Evolutionary conservation across 306 rosid species (phyloP), one percentile per base, ranked within the genome.

Genomic region (Potentilla sterilis): DNA sequence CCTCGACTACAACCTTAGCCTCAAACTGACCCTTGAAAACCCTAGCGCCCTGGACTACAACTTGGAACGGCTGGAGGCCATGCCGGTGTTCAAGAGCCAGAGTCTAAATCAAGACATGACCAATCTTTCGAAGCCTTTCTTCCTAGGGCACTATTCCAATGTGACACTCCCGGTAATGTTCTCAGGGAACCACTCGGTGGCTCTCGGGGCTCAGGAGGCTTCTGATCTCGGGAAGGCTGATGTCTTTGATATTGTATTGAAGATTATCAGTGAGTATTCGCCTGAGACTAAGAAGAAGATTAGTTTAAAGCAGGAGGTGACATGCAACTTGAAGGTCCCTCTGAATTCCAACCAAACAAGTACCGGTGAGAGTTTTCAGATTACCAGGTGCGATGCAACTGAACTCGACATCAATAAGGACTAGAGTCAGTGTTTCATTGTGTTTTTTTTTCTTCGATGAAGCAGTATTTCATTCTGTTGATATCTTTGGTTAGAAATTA

Each of bases 301-400:
- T 7, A 63, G 13, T 15, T 0, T 63, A 1, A 7, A 35, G 68
- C 22, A 63, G 12, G 68, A 63, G 43, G 11, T 63, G 24, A n/a
- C 68, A 35, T 63, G 68, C 68, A 7, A 16, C 68, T 63, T 63
- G 68, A 63, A 35, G 68, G 43, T 63, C 43, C 68, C 68, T 35
- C 12, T 63, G 22, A 63, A 63, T 63, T 63, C 44, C 68, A 35
- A 63, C 22, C 24, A 11, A 34, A 63, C 44, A 63, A 35, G 19
- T 14, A 4, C 2, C 16, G 68, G 44, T 61, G 19, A 5, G 37
- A 34, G n/a, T 2, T 35, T 35, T 63, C 68, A 63, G 44, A 35
- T 35, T 63, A 63, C 44, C 22, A 63, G 15, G 44, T 63, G 68
- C 22, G 6, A 15, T 21, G 40, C 2, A 18, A 18, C 24, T 16